These are phyloP conservation scores for Eucalyptus camaldulensis DNA, from an alignment of 345 rosid genomes.

Conservation along the genomic window DNA sequence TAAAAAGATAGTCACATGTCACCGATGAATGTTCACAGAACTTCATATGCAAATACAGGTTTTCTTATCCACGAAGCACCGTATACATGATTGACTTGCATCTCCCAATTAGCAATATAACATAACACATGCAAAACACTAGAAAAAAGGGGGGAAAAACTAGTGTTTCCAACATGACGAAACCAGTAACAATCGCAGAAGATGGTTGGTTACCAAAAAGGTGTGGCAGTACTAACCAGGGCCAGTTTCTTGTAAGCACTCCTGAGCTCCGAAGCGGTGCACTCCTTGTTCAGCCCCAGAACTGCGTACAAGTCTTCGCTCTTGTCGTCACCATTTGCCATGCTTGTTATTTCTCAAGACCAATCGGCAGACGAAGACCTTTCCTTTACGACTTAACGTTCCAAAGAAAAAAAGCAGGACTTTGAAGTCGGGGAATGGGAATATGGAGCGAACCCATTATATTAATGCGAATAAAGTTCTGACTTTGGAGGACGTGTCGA, in stretches of 20 bases:
- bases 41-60: background rate
- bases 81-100: background rate
- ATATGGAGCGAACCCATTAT: background rate
- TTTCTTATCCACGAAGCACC: background rate
- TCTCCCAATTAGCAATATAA: background rate
- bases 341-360: background rate
- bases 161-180: background rate
- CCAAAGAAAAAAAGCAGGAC: background rate
- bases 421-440: background rate
- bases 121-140: background rate
- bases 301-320: constrained; percentile 48
- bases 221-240: constrained; percentile 29
- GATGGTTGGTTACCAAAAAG: background rate
- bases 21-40: background rate
- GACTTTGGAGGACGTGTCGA: background rate
- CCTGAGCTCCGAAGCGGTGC: constrained; percentile 61
- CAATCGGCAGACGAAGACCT: background rate
- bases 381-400: background rate
- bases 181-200: background rate
- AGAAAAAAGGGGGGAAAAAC: background rate
- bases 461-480: background rate
- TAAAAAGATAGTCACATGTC: background rate
- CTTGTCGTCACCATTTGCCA: constrained; percentile 28
- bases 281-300: constrained; percentile 61
- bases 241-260: constrained; percentile 86